These are phyloP conservation scores for Gossypium schwendimanii DNA, from an alignment of 441 rosid genomes.

Conservation along the genomic window DNA sequence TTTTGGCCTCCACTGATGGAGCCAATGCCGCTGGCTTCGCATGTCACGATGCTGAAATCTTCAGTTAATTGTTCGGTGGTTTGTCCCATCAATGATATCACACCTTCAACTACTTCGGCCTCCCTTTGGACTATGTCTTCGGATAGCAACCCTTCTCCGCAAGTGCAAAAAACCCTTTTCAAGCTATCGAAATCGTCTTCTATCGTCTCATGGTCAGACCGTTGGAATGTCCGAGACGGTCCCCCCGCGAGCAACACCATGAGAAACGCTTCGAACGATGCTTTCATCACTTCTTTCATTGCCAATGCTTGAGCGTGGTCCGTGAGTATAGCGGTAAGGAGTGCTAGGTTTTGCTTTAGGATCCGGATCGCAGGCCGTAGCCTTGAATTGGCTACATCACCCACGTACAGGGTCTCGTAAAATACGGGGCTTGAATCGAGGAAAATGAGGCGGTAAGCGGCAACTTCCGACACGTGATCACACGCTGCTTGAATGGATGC, in stretches of 20 bases:
- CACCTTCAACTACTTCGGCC: slow-evolving; percentile 71
- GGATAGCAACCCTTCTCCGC: slow-evolving; percentile 70
- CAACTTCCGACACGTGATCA: background rate
- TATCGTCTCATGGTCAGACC: slow-evolving; percentile 45
- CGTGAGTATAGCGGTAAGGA: slow-evolving; percentile 57
- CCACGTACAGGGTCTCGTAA: slow-evolving; percentile 64
- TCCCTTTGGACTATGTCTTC: slow-evolving; percentile 65
- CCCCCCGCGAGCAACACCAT: slow-evolving; percentile 90
- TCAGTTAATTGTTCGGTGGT: slow-evolving; percentile 74
- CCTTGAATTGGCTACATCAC: slow-evolving; percentile 53
- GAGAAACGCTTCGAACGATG: slow-evolving; percentile 64
- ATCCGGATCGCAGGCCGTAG: slow-evolving; percentile 47
- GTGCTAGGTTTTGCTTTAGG: slow-evolving; percentile 24
- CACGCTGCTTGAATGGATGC: slow-evolving; percentile 28
- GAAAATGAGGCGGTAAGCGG: slow-evolving; percentile 69
- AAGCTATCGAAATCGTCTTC: slow-evolving; percentile 65
- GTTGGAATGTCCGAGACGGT: slow-evolving; percentile 41
- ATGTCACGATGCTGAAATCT: slow-evolving; percentile 59
- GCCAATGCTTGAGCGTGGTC: slow-evolving; percentile 73
- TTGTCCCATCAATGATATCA: slow-evolving; percentile 62
- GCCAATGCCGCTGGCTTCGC: slow-evolving; percentile 63
- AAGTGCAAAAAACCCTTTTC: slow-evolving; percentile 57
- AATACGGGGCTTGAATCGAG: slow-evolving; percentile 62
- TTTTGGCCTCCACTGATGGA: slow-evolving; percentile 44
- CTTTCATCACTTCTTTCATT: slow-evolving; percentile 71